phyloP scores from a whole-genome alignment of 345 rosid genomes.

The Arabidopsis suecica region DNA sequence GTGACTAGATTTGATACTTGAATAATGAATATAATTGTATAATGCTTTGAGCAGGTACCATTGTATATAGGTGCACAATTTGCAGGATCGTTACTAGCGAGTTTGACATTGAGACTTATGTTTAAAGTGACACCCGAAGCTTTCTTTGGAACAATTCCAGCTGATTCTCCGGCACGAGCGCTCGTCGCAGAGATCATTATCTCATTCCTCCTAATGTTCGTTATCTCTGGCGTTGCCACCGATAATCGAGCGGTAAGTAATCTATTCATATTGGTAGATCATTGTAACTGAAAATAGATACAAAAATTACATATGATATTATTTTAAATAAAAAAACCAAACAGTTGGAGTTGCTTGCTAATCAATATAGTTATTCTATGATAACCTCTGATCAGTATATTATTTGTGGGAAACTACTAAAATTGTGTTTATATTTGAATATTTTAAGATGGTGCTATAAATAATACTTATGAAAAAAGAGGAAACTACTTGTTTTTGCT shows the following conservation, averaged over 20 bases:
- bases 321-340: background rate
- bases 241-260: constrained; percentile 56
- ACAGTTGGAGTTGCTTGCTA: background rate
- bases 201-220: constrained; percentile 74
- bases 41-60: constrained; percentile 51
- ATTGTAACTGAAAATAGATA: background rate
- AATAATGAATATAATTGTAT: background rate
- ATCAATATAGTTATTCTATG: background rate
- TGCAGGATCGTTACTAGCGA: constrained; percentile 63
- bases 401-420: background rate
- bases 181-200: constrained; percentile 60
- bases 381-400: background rate
- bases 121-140: constrained; percentile 54
- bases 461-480: background rate
- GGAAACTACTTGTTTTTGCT: background rate
- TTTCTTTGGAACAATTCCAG: constrained; percentile 65
- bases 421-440: background rate
- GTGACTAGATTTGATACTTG: background rate
- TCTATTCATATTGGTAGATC: background rate
- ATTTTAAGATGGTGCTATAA: background rate
- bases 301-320: background rate
- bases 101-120: constrained; percentile 53
- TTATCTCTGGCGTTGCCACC: constrained; percentile 56
- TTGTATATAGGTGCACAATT: constrained; percentile 59
- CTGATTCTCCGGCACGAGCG: constrained; percentile 59